Evolutionary conservation across 306 rosid species (phyloP).

Genomic region (Inga oerstediana): DNA sequence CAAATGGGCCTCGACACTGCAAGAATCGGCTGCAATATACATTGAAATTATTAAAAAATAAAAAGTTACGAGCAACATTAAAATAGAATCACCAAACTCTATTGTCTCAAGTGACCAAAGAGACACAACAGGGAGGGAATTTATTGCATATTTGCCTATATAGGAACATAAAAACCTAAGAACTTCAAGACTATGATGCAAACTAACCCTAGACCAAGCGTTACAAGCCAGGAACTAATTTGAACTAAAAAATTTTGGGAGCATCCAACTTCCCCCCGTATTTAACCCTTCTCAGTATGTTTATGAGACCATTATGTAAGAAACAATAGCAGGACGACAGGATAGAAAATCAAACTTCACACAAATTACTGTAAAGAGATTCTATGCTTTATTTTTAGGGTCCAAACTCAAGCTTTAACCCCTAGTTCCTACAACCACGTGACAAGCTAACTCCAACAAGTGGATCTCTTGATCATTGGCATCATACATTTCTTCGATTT

Average conservation of each 20-base stretch:
- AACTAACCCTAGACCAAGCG: constrained; percentile 4
- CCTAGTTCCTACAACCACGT: neutral
- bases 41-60: neutral
- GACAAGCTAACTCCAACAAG: constrained; percentile 17
- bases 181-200: neutral
- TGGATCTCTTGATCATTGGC: neutral
- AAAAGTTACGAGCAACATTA: neutral
- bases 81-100: constrained; percentile 9
- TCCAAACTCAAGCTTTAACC: neutral
- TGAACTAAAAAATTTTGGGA: neutral
- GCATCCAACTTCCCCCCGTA: neutral
- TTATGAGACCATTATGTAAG: constrained; percentile 1
- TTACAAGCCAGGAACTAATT: constrained; percentile 3
- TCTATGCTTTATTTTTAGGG: neutral
- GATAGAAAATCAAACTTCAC: neutral
- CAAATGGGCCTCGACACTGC: constrained; percentile 87
- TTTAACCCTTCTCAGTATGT: constrained; percentile 13
- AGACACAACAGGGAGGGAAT: neutral
- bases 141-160: neutral
- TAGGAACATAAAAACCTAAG: neutral
- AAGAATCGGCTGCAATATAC: constrained; percentile 70
- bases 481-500: neutral
- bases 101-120: neutral
- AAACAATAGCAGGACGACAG: constrained; percentile 4
- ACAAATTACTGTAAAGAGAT: neutral